phyloP scores from a whole-genome alignment of 1,284 basidiomycete genomes.

The Puccinia brachypodii region DNA sequence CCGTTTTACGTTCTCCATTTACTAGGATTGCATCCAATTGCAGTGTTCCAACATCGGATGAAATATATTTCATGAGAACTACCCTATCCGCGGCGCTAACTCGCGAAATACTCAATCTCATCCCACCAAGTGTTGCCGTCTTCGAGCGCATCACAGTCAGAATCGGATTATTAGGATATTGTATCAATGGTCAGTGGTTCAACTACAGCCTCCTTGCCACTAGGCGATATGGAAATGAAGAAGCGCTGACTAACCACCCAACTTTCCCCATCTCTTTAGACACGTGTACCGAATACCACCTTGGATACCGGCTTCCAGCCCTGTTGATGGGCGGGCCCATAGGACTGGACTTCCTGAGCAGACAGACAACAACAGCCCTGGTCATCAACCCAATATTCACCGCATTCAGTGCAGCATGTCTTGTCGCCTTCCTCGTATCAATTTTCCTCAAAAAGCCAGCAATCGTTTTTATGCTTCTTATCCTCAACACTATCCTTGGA shows the following conservation, averaged over 20 bases:
- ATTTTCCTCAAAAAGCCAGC: slow-evolving; percentile 13
- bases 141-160: slow-evolving; percentile 30
- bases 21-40: slow-evolving; percentile 36
- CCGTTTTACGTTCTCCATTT: not conserved
- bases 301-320: slow-evolving; percentile 30
- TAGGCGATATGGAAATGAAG: not conserved
- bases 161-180: slow-evolving; percentile 37
- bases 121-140: slow-evolving; percentile 28
- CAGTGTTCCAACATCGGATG: slow-evolving; percentile 9
- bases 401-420: slow-evolving; percentile 10
- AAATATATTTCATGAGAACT: slow-evolving; percentile 33
- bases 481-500: slow-evolving; percentile 20
- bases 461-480: slow-evolving; percentile 3
- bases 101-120: not conserved
- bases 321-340: slow-evolving; percentile 20
- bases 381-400: slow-evolving; percentile 40
- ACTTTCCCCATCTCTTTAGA: not conserved
- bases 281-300: slow-evolving; percentile 13
- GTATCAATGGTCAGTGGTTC: slow-evolving; percentile 36
- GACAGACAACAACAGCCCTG: slow-evolving; percentile 5
- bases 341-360: slow-evolving; percentile 7
- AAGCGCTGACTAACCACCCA: not conserved
- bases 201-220: not conserved
- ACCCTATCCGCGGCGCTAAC: slow-evolving; percentile 25
- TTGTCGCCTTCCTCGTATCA: slow-evolving; percentile 2